Evolutionary conservation across 2,329 filamentous ascomycete genomes (phyloP).

Genomic region (Botryotinia convoluta): DNA sequence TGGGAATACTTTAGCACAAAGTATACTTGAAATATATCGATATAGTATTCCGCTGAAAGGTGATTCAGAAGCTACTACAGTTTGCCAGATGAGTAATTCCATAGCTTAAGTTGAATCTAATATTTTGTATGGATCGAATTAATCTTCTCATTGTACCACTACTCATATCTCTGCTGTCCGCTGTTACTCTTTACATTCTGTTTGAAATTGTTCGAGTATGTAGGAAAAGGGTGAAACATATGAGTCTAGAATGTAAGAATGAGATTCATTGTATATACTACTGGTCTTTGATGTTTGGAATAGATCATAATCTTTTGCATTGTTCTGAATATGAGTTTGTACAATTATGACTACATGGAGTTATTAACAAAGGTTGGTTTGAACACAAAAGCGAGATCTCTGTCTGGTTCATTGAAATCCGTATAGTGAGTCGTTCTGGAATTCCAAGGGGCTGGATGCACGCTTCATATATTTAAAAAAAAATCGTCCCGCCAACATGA

Average conservation of each 20-base stretch:
- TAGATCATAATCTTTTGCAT: too few species aligned
- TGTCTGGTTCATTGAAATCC: not conserved
- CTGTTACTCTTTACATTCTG: too few species aligned
- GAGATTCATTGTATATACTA: not conserved
- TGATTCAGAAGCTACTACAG: not conserved
- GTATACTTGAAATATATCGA: not conserved
- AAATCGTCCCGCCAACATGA: fast-evolving
- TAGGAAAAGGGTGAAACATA: not conserved
- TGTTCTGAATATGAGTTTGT: too few species aligned
- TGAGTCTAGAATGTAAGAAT: too few species aligned
- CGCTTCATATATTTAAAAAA: not conserved
- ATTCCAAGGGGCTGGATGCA: fast-evolving
- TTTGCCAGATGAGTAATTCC: not conserved
- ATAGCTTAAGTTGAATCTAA: too few species aligned
- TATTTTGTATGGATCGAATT: too few species aligned
- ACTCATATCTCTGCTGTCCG: not conserved
- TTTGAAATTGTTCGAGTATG: not conserved
- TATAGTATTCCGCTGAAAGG: not conserved
- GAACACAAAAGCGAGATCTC: not conserved
- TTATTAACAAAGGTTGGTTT: not conserved
- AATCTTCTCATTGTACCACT: not conserved
- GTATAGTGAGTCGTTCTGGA: too few species aligned
- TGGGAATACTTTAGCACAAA: not conserved
- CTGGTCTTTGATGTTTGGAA: not conserved
- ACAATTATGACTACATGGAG: not conserved